Percentiles rank a stretch among this genome's conserved stretches.
phyloP scores from a whole-genome alignment of 768 basidiomycete genomes.

The Tricholoma saponaceum region DNA sequence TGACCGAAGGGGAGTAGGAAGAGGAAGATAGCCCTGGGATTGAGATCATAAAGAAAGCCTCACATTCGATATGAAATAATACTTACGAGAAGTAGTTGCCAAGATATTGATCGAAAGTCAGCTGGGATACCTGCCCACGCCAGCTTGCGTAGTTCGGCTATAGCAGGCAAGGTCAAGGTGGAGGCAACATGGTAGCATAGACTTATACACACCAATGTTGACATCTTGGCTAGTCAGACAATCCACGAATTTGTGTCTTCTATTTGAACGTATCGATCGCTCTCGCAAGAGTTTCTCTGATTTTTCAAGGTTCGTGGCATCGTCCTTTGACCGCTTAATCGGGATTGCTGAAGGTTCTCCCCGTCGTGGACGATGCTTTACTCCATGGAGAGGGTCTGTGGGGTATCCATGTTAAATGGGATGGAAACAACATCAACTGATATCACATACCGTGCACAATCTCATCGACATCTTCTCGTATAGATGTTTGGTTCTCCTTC shows the following conservation, averaged over 20 bases:
- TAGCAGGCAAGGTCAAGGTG: conserved; percentile 4
- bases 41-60: conserved; percentile 2
- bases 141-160: conserved; percentile 83
- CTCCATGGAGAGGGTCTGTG: conserved; percentile 59
- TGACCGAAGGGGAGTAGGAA: conserved; percentile 71
- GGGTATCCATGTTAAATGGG: conserved; percentile 23
- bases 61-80: background rate
- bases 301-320: conserved; percentile 33
- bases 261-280: conserved; percentile 73
- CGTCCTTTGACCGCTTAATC: conserved; percentile 19
- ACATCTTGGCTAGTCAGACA: conserved; percentile 75
- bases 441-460: conserved; percentile 65
- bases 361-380: conserved; percentile 41
- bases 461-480: conserved; percentile 68
- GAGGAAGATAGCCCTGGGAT: conserved; percentile 84
- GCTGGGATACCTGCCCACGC: conserved; percentile 93
- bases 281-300: conserved; percentile 66
- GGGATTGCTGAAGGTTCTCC: conserved; percentile 29
- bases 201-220: conserved; percentile 61
- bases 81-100: conserved; percentile 90
- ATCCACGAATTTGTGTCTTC: conserved; percentile 77
- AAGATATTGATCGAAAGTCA: conserved; percentile 85
- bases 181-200: background rate
- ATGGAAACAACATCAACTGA: conserved; percentile 8
- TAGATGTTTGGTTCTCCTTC: conserved; percentile 40